These are phyloP conservation scores for Sequoiadendron giganteum DNA, from an alignment of 75 land plant genomes.

Conservation along the genomic window DNA sequence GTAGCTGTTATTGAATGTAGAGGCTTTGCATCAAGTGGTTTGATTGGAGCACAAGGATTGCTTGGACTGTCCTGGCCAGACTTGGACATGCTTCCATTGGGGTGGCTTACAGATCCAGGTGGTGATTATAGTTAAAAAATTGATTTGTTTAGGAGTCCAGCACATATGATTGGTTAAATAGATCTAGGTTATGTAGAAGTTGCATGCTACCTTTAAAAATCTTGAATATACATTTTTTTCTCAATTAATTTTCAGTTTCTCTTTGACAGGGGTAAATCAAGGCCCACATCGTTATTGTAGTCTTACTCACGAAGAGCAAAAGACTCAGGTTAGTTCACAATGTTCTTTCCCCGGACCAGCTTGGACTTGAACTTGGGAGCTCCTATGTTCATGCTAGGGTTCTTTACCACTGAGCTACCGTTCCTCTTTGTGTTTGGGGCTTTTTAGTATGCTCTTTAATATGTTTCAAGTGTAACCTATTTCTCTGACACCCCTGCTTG, in stretches of 20 bases:
- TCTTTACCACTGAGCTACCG: too few relatives aligned
- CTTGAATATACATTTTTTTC: neutral
- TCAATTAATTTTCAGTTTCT: neutral
- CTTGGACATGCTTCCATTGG: slow-evolving; percentile 95
- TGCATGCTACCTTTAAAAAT: neutral
- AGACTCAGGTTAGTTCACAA: slow-evolving; percentile 55
- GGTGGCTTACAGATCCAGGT: slow-evolving; percentile 95
- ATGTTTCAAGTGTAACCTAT: too few relatives aligned
- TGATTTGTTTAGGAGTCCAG: neutral
- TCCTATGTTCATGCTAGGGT: too few relatives aligned
- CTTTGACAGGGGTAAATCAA: slow-evolving; percentile 48
- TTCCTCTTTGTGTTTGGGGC: too few relatives aligned
- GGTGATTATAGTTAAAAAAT: neutral
- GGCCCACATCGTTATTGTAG: slow-evolving; percentile 75
- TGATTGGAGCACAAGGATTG: slow-evolving; percentile 73
- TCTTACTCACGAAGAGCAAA: slow-evolving; percentile 74
- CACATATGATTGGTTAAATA: neutral
- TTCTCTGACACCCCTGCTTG: too few relatives aligned
- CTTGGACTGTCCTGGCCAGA: slow-evolving; percentile 96
- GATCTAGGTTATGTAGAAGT: neutral
- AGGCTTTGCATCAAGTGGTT: slow-evolving; percentile 69
- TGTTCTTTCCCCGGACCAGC: too few relatives aligned
- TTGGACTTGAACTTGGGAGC: too few relatives aligned
- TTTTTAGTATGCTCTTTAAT: too few relatives aligned
- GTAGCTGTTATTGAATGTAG: slow-evolving; percentile 25